Conservation (phyloP, 768 basidiomycete species). For the Nidularia pulvinata region DNA sequence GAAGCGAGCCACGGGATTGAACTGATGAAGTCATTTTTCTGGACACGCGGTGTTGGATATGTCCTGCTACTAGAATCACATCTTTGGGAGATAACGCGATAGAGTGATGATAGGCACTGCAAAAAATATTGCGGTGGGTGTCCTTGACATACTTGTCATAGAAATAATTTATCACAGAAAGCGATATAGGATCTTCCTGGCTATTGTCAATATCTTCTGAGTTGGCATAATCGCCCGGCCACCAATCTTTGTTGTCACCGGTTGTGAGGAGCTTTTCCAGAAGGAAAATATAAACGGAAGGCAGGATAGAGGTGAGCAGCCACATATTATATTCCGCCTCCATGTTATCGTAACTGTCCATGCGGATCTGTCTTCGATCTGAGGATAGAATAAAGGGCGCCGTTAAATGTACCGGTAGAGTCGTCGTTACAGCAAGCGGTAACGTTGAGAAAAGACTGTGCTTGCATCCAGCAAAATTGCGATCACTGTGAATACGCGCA, state of each 20-base stretch:
- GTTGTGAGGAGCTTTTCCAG: slow-evolving; percentile 20
- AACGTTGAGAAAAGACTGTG: slow-evolving; percentile 41
- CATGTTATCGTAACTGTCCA: slow-evolving; percentile 28
- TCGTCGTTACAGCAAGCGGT: slow-evolving; percentile 34
- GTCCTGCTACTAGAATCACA: too few relatives aligned
- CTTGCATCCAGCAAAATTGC: slow-evolving; percentile 1
- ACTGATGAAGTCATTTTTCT: too few relatives aligned
- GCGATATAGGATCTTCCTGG: slow-evolving; percentile 11
- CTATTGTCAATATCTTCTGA: background rate
- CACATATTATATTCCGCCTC: slow-evolving; percentile 41
- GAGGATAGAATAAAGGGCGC: slow-evolving; percentile 45
- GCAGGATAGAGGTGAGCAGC: slow-evolving; percentile 31
- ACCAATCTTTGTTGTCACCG: slow-evolving; percentile 23
- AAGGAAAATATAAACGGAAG: slow-evolving; percentile 34
- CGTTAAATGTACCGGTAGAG: slow-evolving; percentile 44
- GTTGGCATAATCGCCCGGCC: slow-evolving; percentile 22
- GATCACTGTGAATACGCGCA: slow-evolving; percentile 5
- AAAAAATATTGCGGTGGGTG: too few relatives aligned
- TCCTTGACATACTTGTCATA: slow-evolving; percentile 9
- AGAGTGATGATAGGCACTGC: too few relatives aligned
- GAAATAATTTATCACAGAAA: slow-evolving; percentile 20
- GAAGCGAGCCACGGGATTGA: too few relatives aligned
- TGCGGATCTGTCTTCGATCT: slow-evolving; percentile 41
- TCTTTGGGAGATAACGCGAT: too few relatives aligned
- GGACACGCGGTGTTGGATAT: too few relatives aligned